Evolutionary conservation across 139 green algal genomes (phyloP).

Genomic region (Closterium sp.): DNA sequence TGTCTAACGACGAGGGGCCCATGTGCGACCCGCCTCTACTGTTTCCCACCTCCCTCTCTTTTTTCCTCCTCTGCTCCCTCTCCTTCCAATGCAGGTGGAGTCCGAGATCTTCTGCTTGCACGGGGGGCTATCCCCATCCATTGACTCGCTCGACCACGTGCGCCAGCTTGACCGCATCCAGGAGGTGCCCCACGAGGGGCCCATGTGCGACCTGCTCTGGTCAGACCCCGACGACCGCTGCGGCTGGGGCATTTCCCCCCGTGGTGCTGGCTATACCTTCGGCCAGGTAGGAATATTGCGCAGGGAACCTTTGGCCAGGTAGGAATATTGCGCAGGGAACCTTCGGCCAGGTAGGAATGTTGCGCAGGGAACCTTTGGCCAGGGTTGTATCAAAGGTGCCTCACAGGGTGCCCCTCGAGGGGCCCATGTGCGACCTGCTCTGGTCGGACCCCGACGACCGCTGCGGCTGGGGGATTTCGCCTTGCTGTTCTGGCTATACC

Average conservation of each 20-base stretch:
- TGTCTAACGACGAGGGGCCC: constrained; percentile 44
- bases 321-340: too few species aligned
- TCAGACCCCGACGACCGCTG: constrained; percentile 93
- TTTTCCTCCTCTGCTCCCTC: background rate
- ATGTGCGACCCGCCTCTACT: background rate
- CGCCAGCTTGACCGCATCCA: constrained; percentile 87
- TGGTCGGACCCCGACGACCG: constrained; percentile 97
- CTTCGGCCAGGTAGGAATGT: too few species aligned
- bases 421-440: constrained; percentile 98
- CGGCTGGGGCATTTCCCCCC: constrained; percentile 96
- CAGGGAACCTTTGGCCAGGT: too few species aligned
- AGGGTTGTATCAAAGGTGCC: too few species aligned
- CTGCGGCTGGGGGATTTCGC: constrained; percentile 96
- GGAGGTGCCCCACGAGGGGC: constrained; percentile 71
- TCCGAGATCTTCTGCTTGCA: constrained; percentile 98
- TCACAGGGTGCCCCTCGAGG: constrained; percentile 54
- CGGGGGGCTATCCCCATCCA: constrained; percentile 89
- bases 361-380: too few species aligned
- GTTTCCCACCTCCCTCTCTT: constrained; percentile 54
- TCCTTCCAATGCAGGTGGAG: constrained; percentile 49
- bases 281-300: too few species aligned
- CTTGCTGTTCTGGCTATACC: constrained; percentile 95
- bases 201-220: constrained; percentile 99
- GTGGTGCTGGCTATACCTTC: constrained; percentile 98
- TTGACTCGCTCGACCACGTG: constrained; percentile 98